Base-by-base conservation (phyloP, 495 filamentous ascomycete species). In the Hyaloscypha variabilis region DNA sequence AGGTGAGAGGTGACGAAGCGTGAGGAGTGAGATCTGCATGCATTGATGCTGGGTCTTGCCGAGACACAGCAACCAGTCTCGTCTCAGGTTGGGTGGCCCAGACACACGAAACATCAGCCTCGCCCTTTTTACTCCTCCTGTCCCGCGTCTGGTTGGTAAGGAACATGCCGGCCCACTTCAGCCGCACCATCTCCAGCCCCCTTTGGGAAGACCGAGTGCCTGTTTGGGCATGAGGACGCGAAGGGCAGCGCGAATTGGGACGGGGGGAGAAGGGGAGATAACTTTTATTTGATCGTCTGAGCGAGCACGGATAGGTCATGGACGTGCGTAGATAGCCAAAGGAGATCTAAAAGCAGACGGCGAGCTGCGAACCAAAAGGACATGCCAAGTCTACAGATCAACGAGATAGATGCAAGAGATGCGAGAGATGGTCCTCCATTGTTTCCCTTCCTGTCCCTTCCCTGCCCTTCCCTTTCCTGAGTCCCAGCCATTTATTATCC, bases 331-430 rank as follows among this genome's bases (percentile, higher is more conserved):
- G n/a, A 30, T 10, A 6, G 23, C 50, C n/a, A 54, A 25, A 54
- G 60, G 60, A 62, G 49, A 62, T 62, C 52, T 53, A 36, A 62
- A 62, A 62, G 49, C 60, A 62, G 28, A 62, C 25, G 19, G 6
- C 17, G 23, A 21, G 24, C 19, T 8, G 31, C 31, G 31, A 34
- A 34, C 31, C 31, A 13, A 13, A 34, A 13, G 13, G 31, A 34
- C n/a, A n/a, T n/a, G 31, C 25, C 25, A 11, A n/a, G 51, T 28
- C 51, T 54, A 54, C 25, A 54, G 6, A 23, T 13, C 31, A 34
- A 34, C 13, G 31, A n/a, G n/a, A 1, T 13, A 34, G 31, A 34
- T 34, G 8, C 6, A 3, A 25, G 23, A 54, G 19, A 54, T 54
- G 31, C 19, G 26, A 10, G n/a, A 25, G 25, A 24, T 61, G 31